A percentile compares a stretch with the other conserved stretches of the same genome.
phyloP scores from a whole-genome alignment of 2,329 filamentous ascomycete species.

The Pestalotiopsis sp. region DNA sequence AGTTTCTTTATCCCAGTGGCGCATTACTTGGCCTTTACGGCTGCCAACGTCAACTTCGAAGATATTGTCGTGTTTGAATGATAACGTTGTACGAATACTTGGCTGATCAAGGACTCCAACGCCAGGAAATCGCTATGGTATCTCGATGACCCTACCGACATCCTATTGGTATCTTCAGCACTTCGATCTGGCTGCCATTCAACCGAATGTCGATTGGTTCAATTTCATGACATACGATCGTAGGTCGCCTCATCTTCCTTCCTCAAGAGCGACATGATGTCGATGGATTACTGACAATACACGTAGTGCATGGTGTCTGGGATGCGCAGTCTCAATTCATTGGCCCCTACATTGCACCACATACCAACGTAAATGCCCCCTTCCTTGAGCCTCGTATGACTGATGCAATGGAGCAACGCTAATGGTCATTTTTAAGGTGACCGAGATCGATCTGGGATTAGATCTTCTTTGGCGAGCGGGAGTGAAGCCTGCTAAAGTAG shows the following conservation, averaged over 20 bases:
- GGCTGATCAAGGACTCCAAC: no score
- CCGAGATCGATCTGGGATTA: conserved; percentile 36
- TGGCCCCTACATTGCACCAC: conserved; percentile 32
- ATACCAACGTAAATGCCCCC: conserved; percentile 42
- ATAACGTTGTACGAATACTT: no score
- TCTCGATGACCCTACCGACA: conserved; percentile 16
- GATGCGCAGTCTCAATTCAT: conserved; percentile 28
- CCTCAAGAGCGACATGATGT: no score
- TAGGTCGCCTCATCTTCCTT: no score
- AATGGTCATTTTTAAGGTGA: no score
- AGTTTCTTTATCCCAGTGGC: no score
- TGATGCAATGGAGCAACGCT: no score
- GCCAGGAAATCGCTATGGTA: conserved; percentile 8
- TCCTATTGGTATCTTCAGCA: conserved; percentile 24
- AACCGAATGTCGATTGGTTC: conserved; percentile 10
- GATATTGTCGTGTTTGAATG: not conserved
- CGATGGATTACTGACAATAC: no score
- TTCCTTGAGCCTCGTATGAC: no score
- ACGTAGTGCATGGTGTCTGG: conserved; percentile 36
- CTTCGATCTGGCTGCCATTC: conserved; percentile 26
- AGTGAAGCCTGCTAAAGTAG: conserved; percentile 38
- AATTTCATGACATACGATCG: conserved; percentile 38
- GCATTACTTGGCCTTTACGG: not conserved
- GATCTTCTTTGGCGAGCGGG: conserved; percentile 46
- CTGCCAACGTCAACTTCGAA: conserved; percentile 7